phyloP scores from a whole-genome alignment of 768 basidiomycete species.

The Coprinopsis strossmayeri region DNA sequence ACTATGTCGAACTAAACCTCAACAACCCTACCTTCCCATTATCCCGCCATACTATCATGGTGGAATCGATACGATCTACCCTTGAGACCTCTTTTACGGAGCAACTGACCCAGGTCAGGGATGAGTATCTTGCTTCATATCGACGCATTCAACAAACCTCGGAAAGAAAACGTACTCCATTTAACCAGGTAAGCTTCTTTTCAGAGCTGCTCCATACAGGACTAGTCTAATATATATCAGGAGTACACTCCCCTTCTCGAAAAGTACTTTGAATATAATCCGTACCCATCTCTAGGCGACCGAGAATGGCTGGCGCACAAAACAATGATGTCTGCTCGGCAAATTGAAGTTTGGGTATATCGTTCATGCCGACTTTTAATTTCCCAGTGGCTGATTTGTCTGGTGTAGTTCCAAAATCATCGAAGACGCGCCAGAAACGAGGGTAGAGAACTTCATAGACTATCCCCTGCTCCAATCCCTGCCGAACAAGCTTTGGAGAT shows the following conservation, averaged over 20 bases:
- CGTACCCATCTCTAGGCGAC: constrained; percentile 38
- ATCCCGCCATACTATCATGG: too few species aligned
- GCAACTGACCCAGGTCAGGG: too few species aligned
- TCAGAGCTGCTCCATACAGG: too few species aligned
- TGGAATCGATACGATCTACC: too few species aligned
- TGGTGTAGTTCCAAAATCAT: constrained; percentile 47
- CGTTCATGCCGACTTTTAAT: background rate
- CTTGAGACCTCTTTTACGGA: too few species aligned
- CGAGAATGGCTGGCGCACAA: constrained; percentile 33
- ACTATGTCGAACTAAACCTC: too few species aligned
- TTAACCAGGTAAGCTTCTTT: too few species aligned
- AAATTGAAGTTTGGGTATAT: constrained; percentile 52
- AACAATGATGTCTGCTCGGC: constrained; percentile 34
- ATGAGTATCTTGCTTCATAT: too few species aligned
- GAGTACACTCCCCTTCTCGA: constrained; percentile 40
- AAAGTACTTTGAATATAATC: constrained; percentile 40
- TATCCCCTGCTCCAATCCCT: constrained; percentile 15
- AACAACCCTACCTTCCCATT: too few species aligned
- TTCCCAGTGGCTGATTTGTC: background rate
- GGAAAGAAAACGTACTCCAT: too few species aligned
- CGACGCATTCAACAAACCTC: too few species aligned
- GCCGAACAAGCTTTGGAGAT: too few species aligned
- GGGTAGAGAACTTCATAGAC: constrained; percentile 17
- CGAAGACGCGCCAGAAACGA: constrained; percentile 33
- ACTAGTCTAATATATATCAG: constrained; percentile 22